Conservation (phyloP, 108 stramenopile genomes). For the Fistulifera solaris region DNA sequence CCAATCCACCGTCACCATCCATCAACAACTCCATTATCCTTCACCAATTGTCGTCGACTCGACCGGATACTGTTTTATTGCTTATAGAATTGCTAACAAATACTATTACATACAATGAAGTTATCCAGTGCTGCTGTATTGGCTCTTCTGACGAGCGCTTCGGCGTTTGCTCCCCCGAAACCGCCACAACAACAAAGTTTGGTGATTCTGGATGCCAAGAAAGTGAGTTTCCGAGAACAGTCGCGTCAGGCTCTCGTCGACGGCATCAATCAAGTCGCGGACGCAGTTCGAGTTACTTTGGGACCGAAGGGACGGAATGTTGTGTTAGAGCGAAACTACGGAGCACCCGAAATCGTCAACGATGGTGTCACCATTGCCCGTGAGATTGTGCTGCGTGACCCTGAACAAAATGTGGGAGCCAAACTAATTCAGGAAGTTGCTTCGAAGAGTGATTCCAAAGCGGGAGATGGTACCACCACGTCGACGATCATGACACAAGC, state of each 20-base stretch:
- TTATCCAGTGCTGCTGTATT: too few relatives aligned
- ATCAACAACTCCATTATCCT: too few relatives aligned
- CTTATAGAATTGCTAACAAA: too few relatives aligned
- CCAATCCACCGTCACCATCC: too few relatives aligned
- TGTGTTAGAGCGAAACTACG: conserved; percentile 92
- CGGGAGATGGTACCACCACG: conserved; percentile 97
- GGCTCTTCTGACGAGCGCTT: too few relatives aligned
- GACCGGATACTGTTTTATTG: too few relatives aligned
- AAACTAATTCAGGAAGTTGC: conserved; percentile 92
- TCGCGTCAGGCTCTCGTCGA: conserved; percentile 79
- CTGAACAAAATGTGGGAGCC: conserved; percentile 90
- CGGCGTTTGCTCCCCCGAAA: too few relatives aligned
- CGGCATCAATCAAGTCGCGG: conserved; percentile 91
- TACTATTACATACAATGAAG: too few relatives aligned
- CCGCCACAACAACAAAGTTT: too few relatives aligned
- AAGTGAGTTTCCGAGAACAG: conserved; percentile 84
- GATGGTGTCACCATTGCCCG: conserved; percentile 95
- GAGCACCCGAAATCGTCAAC: conserved; percentile 94
- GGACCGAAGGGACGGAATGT: conserved; percentile 97
- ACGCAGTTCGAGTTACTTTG: conserved; percentile 95
- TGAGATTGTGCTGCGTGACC: conserved; percentile 80
- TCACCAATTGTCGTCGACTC: too few relatives aligned
- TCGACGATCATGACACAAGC: conserved; percentile 95
- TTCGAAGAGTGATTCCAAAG: conserved; percentile 88
- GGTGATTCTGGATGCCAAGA: conserved; percentile 38